These are phyloP conservation scores for Hypoxylon subgilvum DNA, from an alignment of 495 filamentous ascomycete species.

Conservation along the genomic window DNA sequence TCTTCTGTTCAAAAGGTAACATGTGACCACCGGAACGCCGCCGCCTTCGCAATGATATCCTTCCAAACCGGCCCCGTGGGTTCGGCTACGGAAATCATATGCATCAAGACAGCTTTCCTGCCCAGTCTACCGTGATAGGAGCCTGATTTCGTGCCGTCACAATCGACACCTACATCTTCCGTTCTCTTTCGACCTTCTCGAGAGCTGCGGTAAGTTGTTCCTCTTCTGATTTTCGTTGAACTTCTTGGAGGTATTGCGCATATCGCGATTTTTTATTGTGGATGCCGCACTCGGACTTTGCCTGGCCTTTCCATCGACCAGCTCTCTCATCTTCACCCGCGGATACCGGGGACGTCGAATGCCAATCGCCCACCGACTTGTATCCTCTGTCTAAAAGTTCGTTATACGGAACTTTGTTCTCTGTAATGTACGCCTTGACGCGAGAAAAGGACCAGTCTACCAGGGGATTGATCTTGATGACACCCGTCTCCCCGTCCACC, in stretches of 20 bases:
- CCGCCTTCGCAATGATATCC: slow-evolving; percentile 24
- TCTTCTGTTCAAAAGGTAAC: no score
- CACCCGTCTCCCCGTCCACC: slow-evolving; percentile 80
- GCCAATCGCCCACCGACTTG: slow-evolving; percentile 97
- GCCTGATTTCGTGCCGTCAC: not conserved
- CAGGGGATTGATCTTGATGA: slow-evolving; percentile 98
- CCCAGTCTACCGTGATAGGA: not conserved
- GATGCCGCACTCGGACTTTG: slow-evolving; percentile 97
- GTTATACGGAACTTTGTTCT: slow-evolving; percentile 92
- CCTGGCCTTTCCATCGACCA: slow-evolving; percentile 92
- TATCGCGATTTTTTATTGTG: slow-evolving; percentile 96
- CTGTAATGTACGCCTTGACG: slow-evolving; percentile 83
- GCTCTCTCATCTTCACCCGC: slow-evolving; percentile 96
- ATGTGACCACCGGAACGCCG: slow-evolving; percentile 34
- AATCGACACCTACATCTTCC: slow-evolving; percentile 5
- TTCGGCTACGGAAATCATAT: slow-evolving; percentile 8
- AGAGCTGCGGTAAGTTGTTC: slow-evolving; percentile 54
- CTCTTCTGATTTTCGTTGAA: slow-evolving; percentile 75
- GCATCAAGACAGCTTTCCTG: not conserved
- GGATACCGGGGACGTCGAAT: slow-evolving; percentile 88
- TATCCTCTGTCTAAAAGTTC: slow-evolving; percentile 87
- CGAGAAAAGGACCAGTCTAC: slow-evolving; percentile 94
- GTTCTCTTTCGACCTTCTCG: slow-evolving; percentile 43
- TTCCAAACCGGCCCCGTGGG: slow-evolving; percentile 9
- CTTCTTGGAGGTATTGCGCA: slow-evolving; percentile 77